Evolutionary conservation across 495 filamentous ascomycete genomes (phyloP).

Genomic region (Daldinia decipiens): DNA sequence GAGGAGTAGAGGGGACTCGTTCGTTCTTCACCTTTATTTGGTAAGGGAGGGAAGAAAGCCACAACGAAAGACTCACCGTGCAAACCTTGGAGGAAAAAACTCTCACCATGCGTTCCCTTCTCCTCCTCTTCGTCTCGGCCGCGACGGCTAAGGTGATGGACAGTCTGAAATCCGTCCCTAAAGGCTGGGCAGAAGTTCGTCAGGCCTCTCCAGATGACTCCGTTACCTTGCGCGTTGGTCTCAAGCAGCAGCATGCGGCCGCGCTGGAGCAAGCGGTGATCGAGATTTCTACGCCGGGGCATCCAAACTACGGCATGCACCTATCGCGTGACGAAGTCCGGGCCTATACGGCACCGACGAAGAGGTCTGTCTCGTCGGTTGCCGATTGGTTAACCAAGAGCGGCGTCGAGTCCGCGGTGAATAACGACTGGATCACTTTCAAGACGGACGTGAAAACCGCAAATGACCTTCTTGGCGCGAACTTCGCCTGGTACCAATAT

Average conservation of each 20-base stretch:
- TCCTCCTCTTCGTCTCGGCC: constrained; percentile 51
- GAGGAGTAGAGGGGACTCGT: constrained; percentile 7
- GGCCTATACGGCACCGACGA: constrained; percentile 56
- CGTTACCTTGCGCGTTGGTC: constrained; percentile 55
- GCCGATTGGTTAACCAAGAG: constrained; percentile 57
- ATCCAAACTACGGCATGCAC: constrained; percentile 61
- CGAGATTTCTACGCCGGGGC: constrained; percentile 62
- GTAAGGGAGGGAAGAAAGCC: constrained; percentile 14
- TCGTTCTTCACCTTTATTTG: constrained; percentile 32
- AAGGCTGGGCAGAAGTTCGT: constrained; percentile 57
- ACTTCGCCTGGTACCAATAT: constrained; percentile 57
- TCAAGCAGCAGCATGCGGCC: constrained; percentile 61
- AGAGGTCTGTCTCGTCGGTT: constrained; percentile 52
- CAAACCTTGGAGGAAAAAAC: constrained; percentile 13
- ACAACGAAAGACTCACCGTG: constrained; percentile 8
- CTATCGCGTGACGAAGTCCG: constrained; percentile 58
- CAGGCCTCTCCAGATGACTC: constrained; percentile 44
- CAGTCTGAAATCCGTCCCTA: constrained; percentile 54
- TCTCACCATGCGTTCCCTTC: constrained; percentile 43
- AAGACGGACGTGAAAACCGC: constrained; percentile 59
- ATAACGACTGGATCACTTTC: constrained; percentile 62
- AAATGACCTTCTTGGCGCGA: constrained; percentile 61
- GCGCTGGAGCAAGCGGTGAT: constrained; percentile 60
- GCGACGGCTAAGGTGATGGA: constrained; percentile 62
- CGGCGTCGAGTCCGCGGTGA: constrained; percentile 53